Evolutionary conservation across 164 flowering plant genomes (phyloP), one percentile per base, ranked within the genome.

Genomic region (Vitis cinerea): DNA sequence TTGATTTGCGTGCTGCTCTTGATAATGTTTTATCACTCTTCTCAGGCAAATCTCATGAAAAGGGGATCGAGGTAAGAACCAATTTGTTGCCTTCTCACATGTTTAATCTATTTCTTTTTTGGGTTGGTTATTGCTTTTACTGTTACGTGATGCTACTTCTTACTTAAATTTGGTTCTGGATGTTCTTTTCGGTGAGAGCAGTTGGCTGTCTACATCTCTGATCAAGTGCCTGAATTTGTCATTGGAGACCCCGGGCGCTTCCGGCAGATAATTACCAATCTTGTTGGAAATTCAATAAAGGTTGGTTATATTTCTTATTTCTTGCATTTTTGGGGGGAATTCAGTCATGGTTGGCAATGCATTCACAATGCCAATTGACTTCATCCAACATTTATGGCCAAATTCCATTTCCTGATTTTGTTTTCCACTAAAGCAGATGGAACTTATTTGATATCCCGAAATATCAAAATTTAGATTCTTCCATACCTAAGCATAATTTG

Each of bases 251-350:
- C 94, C 59, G 89, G 84, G 49, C 86, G 98, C 3, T 91, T 95
- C 68, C 74, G 89, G 70, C 98, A 95, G 80, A 90, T 95, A 50
- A 90, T 95, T 52, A 87, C 94, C 9, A 92, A 95, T 83, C 96
- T 95, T 54, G 97, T 95, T 71, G 94, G 97, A 54, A 95, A 95
- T 69, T 95, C 99, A 68, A 75, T 93, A 10, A 95, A 95, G 94
- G 99, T 94, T 54, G 7, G 88, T 69, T 23, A 10, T 10, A 17
- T 74, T 72, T 58, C 6, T 61, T 44, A 23, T 58, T 68, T 5
- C 27, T 14, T 49, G 9, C 51, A 2, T 15, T 64, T 64, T 59
- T 59, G n/a, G n/a, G 7, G 14, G 14, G 56, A 53, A 53, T 6
- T 11, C 15, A 4, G 0, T 17, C 60, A 49, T 55, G 53, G 7